Evolutionary conservation across 441 rosid species (phyloP).

Genomic region (Metrosideros polymorpha): DNA sequence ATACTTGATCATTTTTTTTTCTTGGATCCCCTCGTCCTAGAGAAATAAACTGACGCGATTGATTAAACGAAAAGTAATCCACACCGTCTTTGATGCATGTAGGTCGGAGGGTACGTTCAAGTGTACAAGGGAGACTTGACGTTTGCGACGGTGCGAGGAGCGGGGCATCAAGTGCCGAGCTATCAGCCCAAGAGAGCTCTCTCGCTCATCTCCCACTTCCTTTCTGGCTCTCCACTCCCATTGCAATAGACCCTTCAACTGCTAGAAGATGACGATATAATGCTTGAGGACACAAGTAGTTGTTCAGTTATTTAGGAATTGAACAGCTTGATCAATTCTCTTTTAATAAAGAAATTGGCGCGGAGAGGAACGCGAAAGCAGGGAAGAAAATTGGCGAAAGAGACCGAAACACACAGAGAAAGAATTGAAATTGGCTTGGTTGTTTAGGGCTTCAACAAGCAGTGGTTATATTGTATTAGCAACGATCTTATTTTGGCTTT

Average conservation of each 20-base stretch:
- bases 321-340: background rate
- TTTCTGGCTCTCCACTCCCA: background rate
- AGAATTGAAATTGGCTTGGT: background rate
- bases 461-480: background rate
- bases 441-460: background rate
- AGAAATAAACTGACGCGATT: background rate
- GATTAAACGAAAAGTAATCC: background rate
- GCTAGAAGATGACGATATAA: background rate
- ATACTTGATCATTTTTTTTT: background rate
- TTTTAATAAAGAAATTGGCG: background rate
- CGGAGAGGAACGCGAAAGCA: background rate
- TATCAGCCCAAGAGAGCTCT: conserved; percentile 3
- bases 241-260: background rate
- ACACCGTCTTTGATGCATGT: background rate
- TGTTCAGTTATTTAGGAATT: background rate
- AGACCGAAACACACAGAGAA: background rate
- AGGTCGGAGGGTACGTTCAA: conserved; percentile 2
- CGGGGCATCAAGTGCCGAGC: conserved; percentile 3
- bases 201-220: background rate
- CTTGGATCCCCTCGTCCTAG: background rate
- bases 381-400: background rate
- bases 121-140: background rate
- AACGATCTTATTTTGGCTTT: background rate
- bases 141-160: conserved; percentile 1
- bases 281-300: background rate